Percentiles rank a stretch among this genome's conserved stretches.
These are phyloP conservation scores for Yarrowia alimentaria DNA, from an alignment of 805 yeast genomes.

Conservation along the genomic window DNA sequence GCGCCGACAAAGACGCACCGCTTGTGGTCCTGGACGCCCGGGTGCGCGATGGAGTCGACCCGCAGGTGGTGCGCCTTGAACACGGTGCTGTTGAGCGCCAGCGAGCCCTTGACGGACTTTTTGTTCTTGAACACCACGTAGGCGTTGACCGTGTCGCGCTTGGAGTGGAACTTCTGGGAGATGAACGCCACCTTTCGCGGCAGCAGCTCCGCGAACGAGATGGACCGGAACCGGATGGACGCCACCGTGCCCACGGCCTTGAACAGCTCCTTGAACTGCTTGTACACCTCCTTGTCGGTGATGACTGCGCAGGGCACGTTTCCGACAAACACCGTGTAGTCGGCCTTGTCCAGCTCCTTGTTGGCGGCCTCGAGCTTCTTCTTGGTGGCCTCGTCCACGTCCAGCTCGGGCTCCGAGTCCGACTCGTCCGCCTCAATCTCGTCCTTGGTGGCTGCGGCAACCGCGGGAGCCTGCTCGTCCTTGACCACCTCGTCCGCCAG, in stretches of 20 bases:
- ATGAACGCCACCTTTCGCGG: constrained; percentile 93
- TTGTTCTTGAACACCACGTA: constrained; percentile 70
- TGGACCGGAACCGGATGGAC: constrained; percentile 86
- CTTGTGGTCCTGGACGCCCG: constrained; percentile 78
- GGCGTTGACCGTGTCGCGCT: constrained; percentile 81
- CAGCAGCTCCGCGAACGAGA: constrained; percentile 79
- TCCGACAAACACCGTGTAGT: constrained; percentile 83
- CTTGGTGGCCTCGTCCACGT: constrained; percentile 37
- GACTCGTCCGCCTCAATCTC: constrained; percentile 36
- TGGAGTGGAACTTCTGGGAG: constrained; percentile 69
- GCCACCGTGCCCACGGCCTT: constrained; percentile 50
- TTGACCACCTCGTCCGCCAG: constrained; percentile 45
- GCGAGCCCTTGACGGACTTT: constrained; percentile 48
- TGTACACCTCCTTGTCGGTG: constrained; percentile 58
- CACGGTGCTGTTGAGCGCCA: constrained; percentile 60
- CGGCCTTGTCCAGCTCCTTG: constrained; percentile 81
- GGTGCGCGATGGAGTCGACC: constrained; percentile 92
- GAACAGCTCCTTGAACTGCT: constrained; percentile 65
- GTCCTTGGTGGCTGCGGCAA: constrained; percentile 31
- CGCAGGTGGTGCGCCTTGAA: constrained; percentile 75
- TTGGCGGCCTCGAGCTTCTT: constrained; percentile 49
- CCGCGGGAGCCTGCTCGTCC: constrained; percentile 28
- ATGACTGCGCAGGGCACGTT: constrained; percentile 69
- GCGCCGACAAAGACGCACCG: constrained; percentile 90
- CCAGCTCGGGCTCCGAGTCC: constrained; percentile 31